Base-by-base conservation (phyloP, 1,139 yeast genomes). In the Saccharomycopsis hybrid region DNA sequence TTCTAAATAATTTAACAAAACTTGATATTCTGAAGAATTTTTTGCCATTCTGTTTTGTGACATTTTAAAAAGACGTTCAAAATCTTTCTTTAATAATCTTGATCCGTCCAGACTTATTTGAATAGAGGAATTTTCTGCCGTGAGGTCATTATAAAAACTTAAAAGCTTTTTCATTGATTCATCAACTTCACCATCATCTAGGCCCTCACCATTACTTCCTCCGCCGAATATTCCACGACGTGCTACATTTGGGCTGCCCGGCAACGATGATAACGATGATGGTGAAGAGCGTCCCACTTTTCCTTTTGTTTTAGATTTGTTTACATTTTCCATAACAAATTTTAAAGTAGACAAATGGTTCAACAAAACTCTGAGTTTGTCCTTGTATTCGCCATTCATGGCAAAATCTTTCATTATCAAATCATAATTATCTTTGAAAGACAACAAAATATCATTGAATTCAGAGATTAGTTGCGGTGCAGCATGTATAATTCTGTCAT, bases 1-100 rank as follows among this genome's bases (percentile, higher is more conserved):
- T 57, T 83, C 89, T 56, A 83, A 72, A 62, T 82, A 83, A 52
- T 80, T 79, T 49, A 84, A 63, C 47, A 82, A 65, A 0, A 81
- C 83, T 61, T 82, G 87, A 60, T 75, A 80, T 56, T 83, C 89
- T 0, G 38, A 8, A 8, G 86, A 75, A 52, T 78, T 78, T 13
- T 77, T 81, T 3, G 80, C 74, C 13, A 29, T 29, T 31, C 41
- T 47, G 18, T 33, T 38, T 18, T 49, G 43, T 9, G 75, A 74
- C 64, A 84, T 74, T 42, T 76, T 71, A 52, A 70, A 71, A 53
- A 82, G 69, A 31, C 87, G 65, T 57, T 76, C 77, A 59, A 66
- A 81, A 59, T 82, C 90, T 57, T 81, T 82, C 8, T 63, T 55
- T 9, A 83, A 64, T 47, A 80, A 65, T 42, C 80, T 67, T 49